Evolutionary conservation across 2,329 filamentous ascomycete species (phyloP).

Genomic region (Neoascochyta sp.): DNA sequence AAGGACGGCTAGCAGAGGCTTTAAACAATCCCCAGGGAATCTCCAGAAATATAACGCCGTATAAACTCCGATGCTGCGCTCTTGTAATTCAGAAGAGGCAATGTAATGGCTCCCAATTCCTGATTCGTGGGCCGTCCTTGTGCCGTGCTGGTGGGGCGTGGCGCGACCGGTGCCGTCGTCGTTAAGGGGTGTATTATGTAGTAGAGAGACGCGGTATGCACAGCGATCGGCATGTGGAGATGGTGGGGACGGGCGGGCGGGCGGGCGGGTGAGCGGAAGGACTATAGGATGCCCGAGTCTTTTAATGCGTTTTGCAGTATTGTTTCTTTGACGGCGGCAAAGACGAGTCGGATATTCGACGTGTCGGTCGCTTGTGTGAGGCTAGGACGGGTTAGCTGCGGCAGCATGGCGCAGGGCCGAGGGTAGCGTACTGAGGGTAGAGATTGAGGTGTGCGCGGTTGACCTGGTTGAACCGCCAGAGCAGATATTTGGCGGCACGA

Average conservation of each 20-base stretch:
- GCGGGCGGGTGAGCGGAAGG: slow-evolving; percentile 2
- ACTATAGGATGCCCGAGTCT: slow-evolving; percentile 84
- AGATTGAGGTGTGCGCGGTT: slow-evolving; percentile 94
- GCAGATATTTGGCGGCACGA: slow-evolving; percentile 91
- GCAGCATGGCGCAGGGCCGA: slow-evolving; percentile 12
- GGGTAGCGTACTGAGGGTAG: slow-evolving; percentile 72
- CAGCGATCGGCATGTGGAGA: slow-evolving; percentile 26
- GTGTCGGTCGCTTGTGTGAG: slow-evolving; percentile 98
- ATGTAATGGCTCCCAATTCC: slow-evolving; percentile 35
- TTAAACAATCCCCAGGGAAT: slow-evolving; percentile 25
- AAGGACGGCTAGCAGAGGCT: slow-evolving; percentile 12
- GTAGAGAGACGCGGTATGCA: slow-evolving; percentile 27
- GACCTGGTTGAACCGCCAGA: slow-evolving; percentile 99
- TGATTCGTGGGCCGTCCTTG: slow-evolving; percentile 31
- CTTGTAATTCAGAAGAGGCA: slow-evolving; percentile 35
- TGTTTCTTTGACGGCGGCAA: slow-evolving; percentile 97
- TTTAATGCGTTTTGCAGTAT: slow-evolving; percentile 97
- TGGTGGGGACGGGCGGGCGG: slow-evolving; percentile 1
- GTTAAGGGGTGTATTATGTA: slow-evolving; percentile 38
- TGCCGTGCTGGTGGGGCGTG: slow-evolving; percentile 24
- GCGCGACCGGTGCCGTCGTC: slow-evolving; percentile 30
- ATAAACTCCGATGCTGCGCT: slow-evolving; percentile 39
- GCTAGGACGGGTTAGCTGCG: slow-evolving; percentile 53
- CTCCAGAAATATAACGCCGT: slow-evolving; percentile 32
- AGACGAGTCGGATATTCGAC: slow-evolving; percentile 95